Percentiles rank a stretch among this genome's conserved stretches.
These are phyloP conservation scores for Diaporthe sp. DNA, from an alignment of 2,329 filamentous ascomycete species.

Conservation along the genomic window DNA sequence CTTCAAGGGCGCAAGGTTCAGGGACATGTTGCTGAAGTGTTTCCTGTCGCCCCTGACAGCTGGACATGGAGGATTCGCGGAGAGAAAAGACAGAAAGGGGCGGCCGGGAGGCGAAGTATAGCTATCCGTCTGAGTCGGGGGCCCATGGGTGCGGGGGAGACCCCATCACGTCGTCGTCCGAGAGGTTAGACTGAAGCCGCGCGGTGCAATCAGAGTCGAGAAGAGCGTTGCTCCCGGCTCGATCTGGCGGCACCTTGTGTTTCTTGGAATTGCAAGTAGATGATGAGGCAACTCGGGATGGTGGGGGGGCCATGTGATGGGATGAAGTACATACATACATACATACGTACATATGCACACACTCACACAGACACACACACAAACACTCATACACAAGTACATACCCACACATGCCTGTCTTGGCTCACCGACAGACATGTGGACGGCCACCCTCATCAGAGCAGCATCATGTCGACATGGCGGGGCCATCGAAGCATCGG, in stretches of 20 bases:
- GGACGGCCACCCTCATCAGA: not conserved
- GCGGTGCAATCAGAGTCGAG: constrained; percentile 24
- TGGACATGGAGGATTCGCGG: not conserved
- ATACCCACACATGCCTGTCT: constrained; percentile 1
- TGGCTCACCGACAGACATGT: constrained; percentile 15
- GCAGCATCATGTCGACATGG: not conserved
- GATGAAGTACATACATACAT: not conserved
- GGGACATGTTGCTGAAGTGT: constrained; percentile 8
- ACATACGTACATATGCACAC: not conserved
- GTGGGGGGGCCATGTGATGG: constrained; percentile 1
- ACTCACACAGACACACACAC: not conserved
- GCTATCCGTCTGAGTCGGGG: constrained; percentile 9
- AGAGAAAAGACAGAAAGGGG: not conserved
- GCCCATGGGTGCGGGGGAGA: constrained; percentile 29
- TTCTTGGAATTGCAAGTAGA: constrained; percentile 21
- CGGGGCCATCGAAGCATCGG: constrained; percentile 3
- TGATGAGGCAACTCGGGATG: constrained; percentile 15
- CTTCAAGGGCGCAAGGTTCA: constrained; percentile 11
- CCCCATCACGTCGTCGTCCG: constrained; percentile 18
- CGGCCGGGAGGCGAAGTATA: constrained; percentile 15
- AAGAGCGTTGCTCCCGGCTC: not conserved
- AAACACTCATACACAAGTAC: not conserved
- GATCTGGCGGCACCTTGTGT: constrained; percentile 6
- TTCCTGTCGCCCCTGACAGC: constrained; percentile 6
- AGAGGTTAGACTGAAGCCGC: constrained; percentile 1